These are phyloP conservation scores for Coniella lustricola DNA, from an alignment of 2,329 filamentous ascomycete species.

Conservation along the genomic window DNA sequence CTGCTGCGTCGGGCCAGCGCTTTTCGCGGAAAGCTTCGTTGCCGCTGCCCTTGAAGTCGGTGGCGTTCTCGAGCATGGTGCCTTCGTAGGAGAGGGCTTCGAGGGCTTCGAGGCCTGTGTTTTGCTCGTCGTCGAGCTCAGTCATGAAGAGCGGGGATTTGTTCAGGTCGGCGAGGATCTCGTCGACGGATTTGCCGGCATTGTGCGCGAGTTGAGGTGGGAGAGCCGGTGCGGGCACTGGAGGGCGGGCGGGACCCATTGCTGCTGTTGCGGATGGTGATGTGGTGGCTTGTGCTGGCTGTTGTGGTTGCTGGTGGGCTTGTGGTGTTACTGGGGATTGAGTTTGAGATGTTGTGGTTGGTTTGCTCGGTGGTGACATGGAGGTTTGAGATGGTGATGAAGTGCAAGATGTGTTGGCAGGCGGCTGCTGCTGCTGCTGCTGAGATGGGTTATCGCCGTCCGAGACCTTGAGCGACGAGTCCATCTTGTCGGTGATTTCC, in stretches of 20 bases:
- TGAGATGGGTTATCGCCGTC: neutral
- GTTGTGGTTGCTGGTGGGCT: too few species aligned
- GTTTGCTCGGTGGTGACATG: too few species aligned
- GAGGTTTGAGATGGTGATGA: neutral
- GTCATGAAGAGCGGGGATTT: constrained; percentile 90
- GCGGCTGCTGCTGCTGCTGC: neutral
- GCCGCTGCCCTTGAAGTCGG: constrained; percentile 83
- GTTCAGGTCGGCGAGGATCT: constrained; percentile 51
- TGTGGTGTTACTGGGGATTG: too few species aligned
- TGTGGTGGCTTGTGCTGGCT: too few species aligned
- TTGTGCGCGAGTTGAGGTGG: constrained; percentile 36
- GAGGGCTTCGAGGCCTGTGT: constrained; percentile 76
- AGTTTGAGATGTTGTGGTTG: too few species aligned
- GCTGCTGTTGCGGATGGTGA: neutral
- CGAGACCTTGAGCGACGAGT: constrained; percentile 7
- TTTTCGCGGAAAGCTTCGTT: constrained; percentile 77
- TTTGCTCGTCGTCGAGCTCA: constrained; percentile 70
- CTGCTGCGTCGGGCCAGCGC: constrained; percentile 74
- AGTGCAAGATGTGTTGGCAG: neutral
- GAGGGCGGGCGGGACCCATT: constrained; percentile 11
- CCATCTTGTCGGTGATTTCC: constrained; percentile 11
- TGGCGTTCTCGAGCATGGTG: constrained; percentile 72
- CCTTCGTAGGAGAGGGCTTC: constrained; percentile 91
- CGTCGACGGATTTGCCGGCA: constrained; percentile 43
- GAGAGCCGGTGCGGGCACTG: constrained; percentile 31